Evolutionary conservation across 768 basidiomycete species (phyloP), one percentile per base, ranked within the genome.

Genomic region (Lactarius tabidus): DNA sequence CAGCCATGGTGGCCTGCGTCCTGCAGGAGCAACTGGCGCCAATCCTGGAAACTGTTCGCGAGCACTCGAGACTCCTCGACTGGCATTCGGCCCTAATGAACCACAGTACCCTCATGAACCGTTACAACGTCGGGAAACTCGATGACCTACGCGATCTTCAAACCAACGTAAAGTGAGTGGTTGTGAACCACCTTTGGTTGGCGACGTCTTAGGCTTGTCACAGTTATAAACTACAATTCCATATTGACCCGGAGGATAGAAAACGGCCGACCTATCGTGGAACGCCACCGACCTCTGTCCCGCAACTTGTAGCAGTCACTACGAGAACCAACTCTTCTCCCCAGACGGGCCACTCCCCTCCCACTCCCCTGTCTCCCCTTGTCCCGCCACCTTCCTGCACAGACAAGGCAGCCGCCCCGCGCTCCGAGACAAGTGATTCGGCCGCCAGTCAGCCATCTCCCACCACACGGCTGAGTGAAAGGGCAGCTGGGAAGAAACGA

Each of bases 71-170:
- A n/a, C 20, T 66, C 23, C 26, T 66, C 20, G 65, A 62, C 23
- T 8, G 41, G 29, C 65, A 62, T 14, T 33, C 65, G 12, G 65
- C 65, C 17, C 65, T 66, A 2, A 33, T 66, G 3, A 66, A 66
- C 17, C 65, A 66, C 9, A 57, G 57, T 2, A 66, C 60, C 3
- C 7, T n/a, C 8, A 66, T 66, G 60, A 58, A 52, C 56, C 55
- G 60, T 12, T 66, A 66, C 57, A 66, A 66, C 15, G 56, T 66
- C 39, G 65, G 65, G 45, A 66, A 66, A 56, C 45, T 61, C 48
- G 65, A 66, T 31, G 65, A 66, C 3, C 28, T 62, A 23, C 65
- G 60, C 26, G 65, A 66, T 15, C 56, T 66, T 35, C 65, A 66
- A 29, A 43, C 9, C n/a, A 62, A 39, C 56, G 39, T 29, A 36